Conservation (phyloP, 1,284 basidiomycete genomes). For the Ceratobasidium papillatum region DNA sequence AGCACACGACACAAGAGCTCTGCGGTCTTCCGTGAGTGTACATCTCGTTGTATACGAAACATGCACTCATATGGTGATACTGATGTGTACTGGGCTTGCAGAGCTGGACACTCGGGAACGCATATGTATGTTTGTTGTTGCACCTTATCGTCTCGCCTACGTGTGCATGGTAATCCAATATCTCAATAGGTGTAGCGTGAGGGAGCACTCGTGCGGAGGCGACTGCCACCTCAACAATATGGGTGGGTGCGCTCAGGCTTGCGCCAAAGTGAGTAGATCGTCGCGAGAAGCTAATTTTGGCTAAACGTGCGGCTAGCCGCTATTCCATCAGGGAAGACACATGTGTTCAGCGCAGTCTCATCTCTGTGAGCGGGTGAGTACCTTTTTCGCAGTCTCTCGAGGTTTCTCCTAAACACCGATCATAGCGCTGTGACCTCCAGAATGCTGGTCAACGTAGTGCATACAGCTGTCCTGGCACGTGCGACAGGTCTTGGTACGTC, state of each 20-base stretch:
- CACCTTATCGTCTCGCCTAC: not conserved
- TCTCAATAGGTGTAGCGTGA: constrained; percentile 58
- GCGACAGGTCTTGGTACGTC: constrained; percentile 58
- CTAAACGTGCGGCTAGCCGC: constrained; percentile 50
- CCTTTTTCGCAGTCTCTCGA: too few species aligned
- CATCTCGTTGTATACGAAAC: not conserved
- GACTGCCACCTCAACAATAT: constrained; percentile 57
- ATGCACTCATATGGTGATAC: not conserved
- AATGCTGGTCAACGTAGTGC: constrained; percentile 45
- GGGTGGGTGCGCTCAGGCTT: constrained; percentile 60
- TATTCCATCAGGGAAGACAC: constrained; percentile 59
- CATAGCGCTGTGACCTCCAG: constrained; percentile 59
- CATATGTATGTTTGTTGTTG: constrained; percentile 58
- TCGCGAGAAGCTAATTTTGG: not conserved
- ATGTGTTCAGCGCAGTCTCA: constrained; percentile 63
- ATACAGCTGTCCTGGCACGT: constrained; percentile 58
- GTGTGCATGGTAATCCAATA: not conserved
- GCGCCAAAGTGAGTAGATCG: constrained; percentile 58
- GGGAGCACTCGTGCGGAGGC: constrained; percentile 62
- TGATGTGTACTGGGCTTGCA: constrained; percentile 20
- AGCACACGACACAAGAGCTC: constrained; percentile 26
- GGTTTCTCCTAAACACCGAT: too few species aligned
- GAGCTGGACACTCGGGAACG: constrained; percentile 65
- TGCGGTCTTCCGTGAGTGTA: constrained; percentile 61
- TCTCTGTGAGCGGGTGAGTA: constrained; percentile 61